Conservation (phyloP, 768 basidiomycete genomes). For the Antrodiella citrinella region DNA sequence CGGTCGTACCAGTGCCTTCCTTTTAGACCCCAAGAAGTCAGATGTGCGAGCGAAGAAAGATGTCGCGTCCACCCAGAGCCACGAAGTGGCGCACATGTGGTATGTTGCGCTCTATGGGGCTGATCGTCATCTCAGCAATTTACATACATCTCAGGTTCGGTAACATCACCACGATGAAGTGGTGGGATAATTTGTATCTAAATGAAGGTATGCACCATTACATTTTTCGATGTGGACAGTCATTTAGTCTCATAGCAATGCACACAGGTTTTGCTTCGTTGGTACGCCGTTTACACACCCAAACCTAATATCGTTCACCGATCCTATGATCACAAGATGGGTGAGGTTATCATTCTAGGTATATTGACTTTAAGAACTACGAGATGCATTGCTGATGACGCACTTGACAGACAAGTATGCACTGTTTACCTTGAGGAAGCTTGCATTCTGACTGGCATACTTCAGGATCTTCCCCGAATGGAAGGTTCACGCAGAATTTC, state of each 20-base stretch:
- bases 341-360: conserved; percentile 79
- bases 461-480: conserved; percentile 74
- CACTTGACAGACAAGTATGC: conserved; percentile 38
- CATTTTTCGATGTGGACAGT: neutral
- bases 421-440: neutral
- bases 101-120: no score
- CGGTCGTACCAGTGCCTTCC: conserved; percentile 73
- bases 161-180: conserved; percentile 88
- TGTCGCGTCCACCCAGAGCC: conserved; percentile 72
- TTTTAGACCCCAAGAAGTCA: conserved; percentile 67
- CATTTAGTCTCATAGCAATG: no score
- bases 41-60: conserved; percentile 70
- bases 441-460: neutral
- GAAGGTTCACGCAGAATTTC: conserved; percentile 76
- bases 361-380: conserved; percentile 24
- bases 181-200: conserved; percentile 83
- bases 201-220: conserved; percentile 49
- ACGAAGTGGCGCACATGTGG: conserved; percentile 87
- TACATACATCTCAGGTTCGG: conserved; percentile 41
- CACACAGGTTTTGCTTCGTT: conserved; percentile 70
- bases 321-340: no score
- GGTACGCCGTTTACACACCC: conserved; percentile 30
- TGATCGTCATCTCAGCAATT: no score
- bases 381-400: conserved; percentile 7
- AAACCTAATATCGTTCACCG: neutral